phyloP scores from a whole-genome alignment of 2,329 filamentous ascomycete species.

The Penicillium sp. region DNA sequence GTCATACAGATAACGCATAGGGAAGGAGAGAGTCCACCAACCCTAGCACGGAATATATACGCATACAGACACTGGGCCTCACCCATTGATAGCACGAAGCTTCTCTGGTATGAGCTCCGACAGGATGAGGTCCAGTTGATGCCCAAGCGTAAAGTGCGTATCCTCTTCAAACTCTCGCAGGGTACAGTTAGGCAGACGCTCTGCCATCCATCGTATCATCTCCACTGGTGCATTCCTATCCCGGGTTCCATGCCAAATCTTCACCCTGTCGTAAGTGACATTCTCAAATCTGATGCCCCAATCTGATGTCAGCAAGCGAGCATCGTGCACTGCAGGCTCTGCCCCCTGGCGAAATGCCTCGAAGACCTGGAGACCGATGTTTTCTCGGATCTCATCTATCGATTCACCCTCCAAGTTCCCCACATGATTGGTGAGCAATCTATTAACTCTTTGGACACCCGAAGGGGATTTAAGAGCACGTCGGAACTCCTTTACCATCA shows the following conservation, averaged over 20 bases:
- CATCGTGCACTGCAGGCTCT: too few species aligned
- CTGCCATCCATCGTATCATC: constrained; percentile 45
- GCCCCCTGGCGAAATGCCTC: constrained; percentile 35
- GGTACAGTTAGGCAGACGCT: constrained; percentile 37
- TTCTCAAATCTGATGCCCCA: constrained; percentile 37
- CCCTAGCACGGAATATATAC: background rate
- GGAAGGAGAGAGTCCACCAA: background rate
- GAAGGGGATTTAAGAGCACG: too few species aligned
- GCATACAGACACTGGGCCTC: too few species aligned
- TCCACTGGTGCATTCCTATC: constrained; percentile 34
- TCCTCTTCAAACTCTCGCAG: constrained; percentile 41
- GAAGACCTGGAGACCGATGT: constrained; percentile 19
- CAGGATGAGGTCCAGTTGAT: too few species aligned
- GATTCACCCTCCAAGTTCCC: background rate
- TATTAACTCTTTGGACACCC: too few species aligned
- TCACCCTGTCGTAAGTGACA: constrained; percentile 29
- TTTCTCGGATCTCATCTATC: too few species aligned
- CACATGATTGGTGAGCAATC: too few species aligned
- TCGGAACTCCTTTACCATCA: too few species aligned
- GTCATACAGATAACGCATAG: background rate
- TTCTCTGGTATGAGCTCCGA: too few species aligned
- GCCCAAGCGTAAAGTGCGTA: constrained; percentile 16
- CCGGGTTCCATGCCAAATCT: constrained; percentile 35
- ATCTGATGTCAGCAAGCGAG: constrained; percentile 29
- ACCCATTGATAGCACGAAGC: too few species aligned